A percentile compares a stretch with the other conserved stretches of the same genome.
phyloP scores from a whole-genome alignment of 352 stramenopile genomes.

The Globisporangium heterothallicum region DNA sequence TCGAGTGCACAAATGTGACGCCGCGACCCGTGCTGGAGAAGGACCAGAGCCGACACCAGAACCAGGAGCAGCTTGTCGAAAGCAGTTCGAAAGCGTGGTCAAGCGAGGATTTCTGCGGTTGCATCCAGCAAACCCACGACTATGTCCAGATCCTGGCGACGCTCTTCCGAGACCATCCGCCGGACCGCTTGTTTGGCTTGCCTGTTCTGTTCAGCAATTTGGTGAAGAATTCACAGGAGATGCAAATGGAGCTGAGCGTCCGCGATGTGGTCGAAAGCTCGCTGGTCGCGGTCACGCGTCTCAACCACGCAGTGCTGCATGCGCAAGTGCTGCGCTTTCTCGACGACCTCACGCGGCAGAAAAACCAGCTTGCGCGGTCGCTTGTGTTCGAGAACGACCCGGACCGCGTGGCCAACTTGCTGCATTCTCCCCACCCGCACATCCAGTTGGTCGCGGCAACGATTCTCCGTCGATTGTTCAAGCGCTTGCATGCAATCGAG shows the following conservation, averaged over 20 bases:
- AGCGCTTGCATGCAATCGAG: slow-evolving; percentile 32
- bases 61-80: too few species aligned
- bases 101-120: slow-evolving; percentile 23
- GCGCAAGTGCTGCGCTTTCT: slow-evolving; percentile 46
- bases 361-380: slow-evolving; percentile 38
- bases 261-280: slow-evolving; percentile 25
- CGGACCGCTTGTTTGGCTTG: slow-evolving; percentile 35
- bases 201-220: slow-evolving; percentile 38
- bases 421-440: slow-evolving; percentile 27
- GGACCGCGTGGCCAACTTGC: slow-evolving; percentile 50
- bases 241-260: slow-evolving; percentile 32
- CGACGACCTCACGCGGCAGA: slow-evolving; percentile 34
- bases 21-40: not conserved
- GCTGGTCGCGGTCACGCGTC: slow-evolving; percentile 27
- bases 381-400: slow-evolving; percentile 40
- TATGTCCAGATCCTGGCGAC: slow-evolving; percentile 21
- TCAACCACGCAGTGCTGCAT: slow-evolving; percentile 32
- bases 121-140: slow-evolving; percentile 23
- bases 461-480: slow-evolving; percentile 54
- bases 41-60: not conserved
- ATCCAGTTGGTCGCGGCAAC: slow-evolving; percentile 28
- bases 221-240: slow-evolving; percentile 17
- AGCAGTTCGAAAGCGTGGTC: not conserved
- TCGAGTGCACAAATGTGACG: slow-evolving; percentile 20
- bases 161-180: slow-evolving; percentile 40